Evolutionary conservation across 148 eudicot genomes (phyloP).

Genomic region (Amaranthus cruentus): DNA sequence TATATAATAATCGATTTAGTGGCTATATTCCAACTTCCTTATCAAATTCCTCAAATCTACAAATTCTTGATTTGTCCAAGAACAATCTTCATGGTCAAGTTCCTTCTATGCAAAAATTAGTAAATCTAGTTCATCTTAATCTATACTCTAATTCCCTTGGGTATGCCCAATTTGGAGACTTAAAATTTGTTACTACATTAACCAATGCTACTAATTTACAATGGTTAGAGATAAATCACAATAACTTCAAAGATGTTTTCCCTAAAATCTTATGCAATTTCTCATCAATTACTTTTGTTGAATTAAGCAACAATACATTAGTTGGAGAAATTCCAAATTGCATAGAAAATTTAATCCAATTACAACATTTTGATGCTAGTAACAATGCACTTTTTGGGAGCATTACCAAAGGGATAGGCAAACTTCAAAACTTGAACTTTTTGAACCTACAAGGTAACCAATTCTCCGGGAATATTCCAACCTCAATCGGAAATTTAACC

Average conservation of each 20-base stretch:
- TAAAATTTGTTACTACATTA: slow-evolving; percentile 25
- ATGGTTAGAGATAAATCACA: neutral
- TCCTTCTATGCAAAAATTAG: slow-evolving; percentile 9
- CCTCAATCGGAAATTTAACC: slow-evolving; percentile 33
- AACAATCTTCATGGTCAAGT: slow-evolving; percentile 19
- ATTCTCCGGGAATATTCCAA: slow-evolving; percentile 33
- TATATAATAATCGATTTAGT: neutral
- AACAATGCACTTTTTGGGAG: slow-evolving; percentile 24
- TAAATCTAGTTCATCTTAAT: neutral
- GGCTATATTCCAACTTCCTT: slow-evolving; percentile 16
- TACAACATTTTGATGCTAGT: neutral
- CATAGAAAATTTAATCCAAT: slow-evolving; percentile 18
- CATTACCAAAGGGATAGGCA: slow-evolving; percentile 34
- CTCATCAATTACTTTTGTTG: slow-evolving; percentile 21
- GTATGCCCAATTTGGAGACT: slow-evolving; percentile 15
- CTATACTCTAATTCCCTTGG: slow-evolving; percentile 27
- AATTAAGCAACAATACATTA: slow-evolving; percentile 13
- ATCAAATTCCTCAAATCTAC: slow-evolving; percentile 17
- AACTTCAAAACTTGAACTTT: slow-evolving; percentile 1
- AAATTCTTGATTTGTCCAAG: neutral
- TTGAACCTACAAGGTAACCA: slow-evolving; percentile 10
- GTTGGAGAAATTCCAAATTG: slow-evolving; percentile 29
- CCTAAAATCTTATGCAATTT: slow-evolving; percentile 30
- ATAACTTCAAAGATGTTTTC: slow-evolving; percentile 29
- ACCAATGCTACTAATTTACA: slow-evolving; percentile 25